These are phyloP conservation scores for Neurospora discreta DNA, from an alignment of 495 filamentous ascomycete species.

Conservation along the genomic window DNA sequence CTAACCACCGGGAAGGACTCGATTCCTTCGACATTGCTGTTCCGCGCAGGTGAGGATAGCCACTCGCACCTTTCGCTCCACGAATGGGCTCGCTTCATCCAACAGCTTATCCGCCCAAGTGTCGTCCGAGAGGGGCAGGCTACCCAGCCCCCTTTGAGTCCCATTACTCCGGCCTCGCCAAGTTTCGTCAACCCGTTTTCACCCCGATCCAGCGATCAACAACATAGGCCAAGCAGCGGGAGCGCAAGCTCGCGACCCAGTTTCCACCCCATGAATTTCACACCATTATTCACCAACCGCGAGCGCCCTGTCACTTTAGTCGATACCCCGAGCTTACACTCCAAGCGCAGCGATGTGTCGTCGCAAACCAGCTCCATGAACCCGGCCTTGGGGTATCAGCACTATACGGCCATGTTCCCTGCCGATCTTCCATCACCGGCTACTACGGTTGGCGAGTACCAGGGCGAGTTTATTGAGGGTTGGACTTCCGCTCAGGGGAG, in stretches of 20 bases:
- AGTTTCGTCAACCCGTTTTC: conserved; percentile 36
- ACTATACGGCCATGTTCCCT: conserved; percentile 31
- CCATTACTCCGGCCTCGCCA: conserved; percentile 32
- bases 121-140: conserved; percentile 9
- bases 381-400: conserved; percentile 28
- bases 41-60: conserved; percentile 30
- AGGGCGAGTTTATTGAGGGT: conserved; percentile 44
- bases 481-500: conserved; percentile 47
- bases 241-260: conserved; percentile 19
- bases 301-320: conserved; percentile 31
- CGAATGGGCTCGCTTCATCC: conserved; percentile 37
- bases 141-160: conserved; percentile 25
- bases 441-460: conserved; percentile 38
- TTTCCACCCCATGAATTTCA: conserved; percentile 25
- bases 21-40: conserved; percentile 29
- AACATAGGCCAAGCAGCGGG: conserved; percentile 20
- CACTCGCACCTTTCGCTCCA: conserved; percentile 19
- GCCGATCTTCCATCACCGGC: conserved; percentile 42
- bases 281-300: conserved; percentile 24
- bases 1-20: conserved; percentile 33
- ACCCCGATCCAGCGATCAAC: conserved; percentile 20
- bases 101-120: conserved; percentile 25
- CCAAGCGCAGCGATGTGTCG: conserved; percentile 42
- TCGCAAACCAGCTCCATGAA: conserved; percentile 38
- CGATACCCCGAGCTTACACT: conserved; percentile 42